A percentile compares a stretch with the other conserved stretches of the same genome.
Evolutionary conservation across 2,329 filamentous ascomycete genomes (phyloP).

Genomic region (Colletotrichum kahawae): DNA sequence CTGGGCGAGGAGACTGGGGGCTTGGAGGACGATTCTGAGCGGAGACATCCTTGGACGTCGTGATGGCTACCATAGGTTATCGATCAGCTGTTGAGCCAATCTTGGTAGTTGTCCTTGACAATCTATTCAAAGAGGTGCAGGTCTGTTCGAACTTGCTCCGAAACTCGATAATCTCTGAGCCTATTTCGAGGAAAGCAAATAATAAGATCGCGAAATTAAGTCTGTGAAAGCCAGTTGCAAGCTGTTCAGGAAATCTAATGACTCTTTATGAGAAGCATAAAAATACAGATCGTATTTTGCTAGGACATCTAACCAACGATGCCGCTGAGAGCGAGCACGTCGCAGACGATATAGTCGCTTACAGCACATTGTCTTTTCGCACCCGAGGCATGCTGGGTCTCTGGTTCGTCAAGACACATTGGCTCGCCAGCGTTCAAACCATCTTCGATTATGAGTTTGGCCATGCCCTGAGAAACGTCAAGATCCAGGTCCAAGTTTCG

Average conservation of each 20-base stretch:
- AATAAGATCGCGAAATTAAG: background rate
- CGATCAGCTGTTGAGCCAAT: background rate
- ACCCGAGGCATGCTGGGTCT: background rate
- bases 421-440: background rate
- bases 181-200: background rate
- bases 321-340: background rate
- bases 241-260: background rate
- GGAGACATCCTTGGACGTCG: background rate
- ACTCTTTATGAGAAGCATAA: too few species aligned
- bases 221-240: background rate
- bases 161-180: background rate
- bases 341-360: background rate
- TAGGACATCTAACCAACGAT: background rate
- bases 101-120: background rate
- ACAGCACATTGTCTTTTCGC: background rate
- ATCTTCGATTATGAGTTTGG: background rate
- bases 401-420: background rate
- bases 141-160: fast-evolving
- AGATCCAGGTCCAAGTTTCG: background rate
- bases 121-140: background rate
- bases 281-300: background rate
- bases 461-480: background rate
- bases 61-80: background rate
- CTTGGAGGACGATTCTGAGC: background rate
- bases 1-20: background rate